Conservation (phyloP, 108 stramenopile species). For the Schizochytrium sp. region DNA sequence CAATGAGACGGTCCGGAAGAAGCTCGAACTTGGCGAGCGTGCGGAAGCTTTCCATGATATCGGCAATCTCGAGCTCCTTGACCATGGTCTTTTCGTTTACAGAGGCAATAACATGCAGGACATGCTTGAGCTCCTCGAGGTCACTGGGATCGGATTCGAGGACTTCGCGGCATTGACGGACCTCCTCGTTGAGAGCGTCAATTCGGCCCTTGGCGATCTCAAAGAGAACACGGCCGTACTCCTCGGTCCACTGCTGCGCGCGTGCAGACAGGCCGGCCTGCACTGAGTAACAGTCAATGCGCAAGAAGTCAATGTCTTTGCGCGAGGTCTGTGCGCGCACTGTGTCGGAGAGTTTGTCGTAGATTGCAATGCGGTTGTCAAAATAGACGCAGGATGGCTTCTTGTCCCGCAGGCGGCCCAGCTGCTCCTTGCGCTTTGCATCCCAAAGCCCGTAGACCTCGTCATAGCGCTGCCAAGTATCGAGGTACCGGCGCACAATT, state of each 20-base stretch:
- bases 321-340: constrained; percentile 21
- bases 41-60: constrained; percentile 39
- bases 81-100: constrained; percentile 39
- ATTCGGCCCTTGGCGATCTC: constrained; percentile 33
- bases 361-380: constrained; percentile 38
- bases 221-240: constrained; percentile 49
- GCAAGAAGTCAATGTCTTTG: constrained; percentile 56
- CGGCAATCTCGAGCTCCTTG: constrained; percentile 43
- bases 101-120: constrained; percentile 43
- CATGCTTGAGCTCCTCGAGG: constrained; percentile 50
- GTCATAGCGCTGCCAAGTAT: constrained; percentile 52
- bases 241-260: constrained; percentile 43
- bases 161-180: constrained; percentile 19
- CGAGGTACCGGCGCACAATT: constrained; percentile 39
- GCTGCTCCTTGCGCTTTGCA: constrained; percentile 31
- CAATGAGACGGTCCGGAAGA: not conserved
- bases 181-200: constrained; percentile 24
- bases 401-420: constrained; percentile 49
- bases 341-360: constrained; percentile 32
- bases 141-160: constrained; percentile 35
- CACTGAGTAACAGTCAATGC: constrained; percentile 47
- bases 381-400: constrained; percentile 37
- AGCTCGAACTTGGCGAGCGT: constrained; percentile 42
- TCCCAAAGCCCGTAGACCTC: constrained; percentile 55
- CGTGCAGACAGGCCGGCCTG: constrained; percentile 40